Evolutionary conservation across 805 yeast species (phyloP).

Genomic region (Candida fluviatilis): DNA sequence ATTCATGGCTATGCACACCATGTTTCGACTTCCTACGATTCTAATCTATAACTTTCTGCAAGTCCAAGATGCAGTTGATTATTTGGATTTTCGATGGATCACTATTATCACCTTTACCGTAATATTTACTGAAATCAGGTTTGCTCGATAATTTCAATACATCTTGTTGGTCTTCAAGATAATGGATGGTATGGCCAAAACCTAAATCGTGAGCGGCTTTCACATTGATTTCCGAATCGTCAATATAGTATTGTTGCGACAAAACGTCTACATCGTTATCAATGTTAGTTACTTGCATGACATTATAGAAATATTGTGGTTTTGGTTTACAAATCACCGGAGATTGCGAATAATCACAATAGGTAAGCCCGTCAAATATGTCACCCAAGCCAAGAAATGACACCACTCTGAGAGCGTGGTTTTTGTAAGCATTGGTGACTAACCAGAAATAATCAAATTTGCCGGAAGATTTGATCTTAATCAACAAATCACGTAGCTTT

Average conservation of each 20-base stretch:
- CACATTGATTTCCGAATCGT: conserved; percentile 80
- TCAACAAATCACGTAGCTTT: conserved; percentile 48
- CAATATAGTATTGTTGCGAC: conserved; percentile 67
- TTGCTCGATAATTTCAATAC: conserved; percentile 26
- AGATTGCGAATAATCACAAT: conserved; percentile 74
- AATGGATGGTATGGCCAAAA: conserved; percentile 68
- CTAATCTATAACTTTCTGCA: conserved; percentile 12
- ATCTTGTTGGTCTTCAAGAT: conserved; percentile 66
- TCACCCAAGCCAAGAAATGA: conserved; percentile 85
- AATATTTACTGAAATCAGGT: conserved; percentile 29
- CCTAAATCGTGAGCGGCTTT: conserved; percentile 69
- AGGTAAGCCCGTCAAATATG: conserved; percentile 89
- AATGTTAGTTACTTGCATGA: conserved; percentile 63
- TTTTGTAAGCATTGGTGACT: conserved; percentile 90
- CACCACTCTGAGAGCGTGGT: conserved; percentile 80
- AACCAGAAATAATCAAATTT: conserved; percentile 80
- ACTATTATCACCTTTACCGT: conserved; percentile 27
- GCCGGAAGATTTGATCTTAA: conserved; percentile 35
- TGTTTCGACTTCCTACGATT: too few relatives aligned
- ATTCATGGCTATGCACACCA: background rate
- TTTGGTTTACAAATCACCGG: conserved; percentile 90
- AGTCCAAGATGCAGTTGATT: conserved; percentile 30
- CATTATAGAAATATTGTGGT: conserved; percentile 57
- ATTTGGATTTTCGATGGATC: conserved; percentile 27
- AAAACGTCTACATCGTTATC: conserved; percentile 25